Conservation (phyloP, 108 stramenopile genomes). For the Licmophora abbreviata region DNA sequence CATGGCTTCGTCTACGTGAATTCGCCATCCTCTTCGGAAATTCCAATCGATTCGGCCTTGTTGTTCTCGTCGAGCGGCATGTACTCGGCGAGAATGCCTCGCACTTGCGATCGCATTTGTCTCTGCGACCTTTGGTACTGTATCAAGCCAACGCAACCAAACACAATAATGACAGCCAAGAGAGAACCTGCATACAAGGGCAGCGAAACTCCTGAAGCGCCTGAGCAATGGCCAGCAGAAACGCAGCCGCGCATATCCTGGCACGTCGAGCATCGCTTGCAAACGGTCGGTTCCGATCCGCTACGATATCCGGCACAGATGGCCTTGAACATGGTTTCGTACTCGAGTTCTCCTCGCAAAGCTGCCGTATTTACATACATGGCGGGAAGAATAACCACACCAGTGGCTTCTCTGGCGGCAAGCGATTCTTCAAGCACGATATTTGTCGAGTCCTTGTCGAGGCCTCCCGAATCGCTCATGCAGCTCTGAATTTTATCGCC, state of each 20-base stretch:
- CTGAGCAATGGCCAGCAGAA: constrained; percentile 1
- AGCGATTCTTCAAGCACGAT: constrained; percentile 67
- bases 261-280: constrained; percentile 41
- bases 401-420: constrained; percentile 34
- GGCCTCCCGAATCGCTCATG: constrained; percentile 81
- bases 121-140: constrained; percentile 66
- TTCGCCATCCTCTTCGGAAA: constrained; percentile 4
- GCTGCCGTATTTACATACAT: constrained; percentile 82
- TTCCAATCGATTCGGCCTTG: constrained; percentile 4
- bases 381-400: constrained; percentile 74
- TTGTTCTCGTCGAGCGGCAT: constrained; percentile 13
- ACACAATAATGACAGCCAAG: constrained; percentile 18
- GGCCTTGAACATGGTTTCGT: constrained; percentile 59
- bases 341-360: constrained; percentile 68
- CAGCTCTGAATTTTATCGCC: constrained; percentile 47
- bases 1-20: not conserved
- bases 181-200: constrained; percentile 21
- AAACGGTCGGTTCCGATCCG: constrained; percentile 69
- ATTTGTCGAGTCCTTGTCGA: constrained; percentile 44
- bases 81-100: constrained; percentile 86
- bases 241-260: constrained; percentile 31
- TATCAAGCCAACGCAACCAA: constrained; percentile 48
- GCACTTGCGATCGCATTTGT: constrained; percentile 82
- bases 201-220: constrained; percentile 18
- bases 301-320: constrained; percentile 66